Percentiles rank a stretch among this genome's conserved stretches.
These are phyloP conservation scores for Symbiotaphrina buchneri DNA, from an alignment of 495 filamentous ascomycete genomes.

Conservation along the genomic window DNA sequence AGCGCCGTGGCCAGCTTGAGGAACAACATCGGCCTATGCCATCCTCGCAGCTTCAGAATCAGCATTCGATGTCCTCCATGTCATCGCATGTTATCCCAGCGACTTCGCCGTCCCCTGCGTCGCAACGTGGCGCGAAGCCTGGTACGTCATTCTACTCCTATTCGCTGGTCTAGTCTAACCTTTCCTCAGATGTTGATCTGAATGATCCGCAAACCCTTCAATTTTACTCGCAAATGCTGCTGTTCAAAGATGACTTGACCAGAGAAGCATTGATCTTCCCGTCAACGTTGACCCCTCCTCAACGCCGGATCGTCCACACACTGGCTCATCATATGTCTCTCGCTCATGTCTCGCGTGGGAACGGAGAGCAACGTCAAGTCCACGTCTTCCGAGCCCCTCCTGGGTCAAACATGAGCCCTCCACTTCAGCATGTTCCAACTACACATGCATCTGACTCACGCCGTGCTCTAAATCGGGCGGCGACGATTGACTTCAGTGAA, in stretches of 20 bases:
- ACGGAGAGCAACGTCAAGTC: slow-evolving; percentile 65
- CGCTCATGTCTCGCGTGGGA: slow-evolving; percentile 70
- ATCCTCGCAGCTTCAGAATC: slow-evolving; percentile 43
- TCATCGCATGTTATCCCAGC: slow-evolving; percentile 39
- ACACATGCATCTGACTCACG: slow-evolving; percentile 47
- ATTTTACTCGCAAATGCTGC: slow-evolving; percentile 69
- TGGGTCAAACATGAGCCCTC: slow-evolving; percentile 39
- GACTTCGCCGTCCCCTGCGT: slow-evolving; percentile 51
- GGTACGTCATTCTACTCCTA: slow-evolving; percentile 24
- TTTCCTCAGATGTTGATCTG: slow-evolving; percentile 46
- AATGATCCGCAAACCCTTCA: slow-evolving; percentile 75
- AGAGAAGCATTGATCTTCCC: slow-evolving; percentile 75
- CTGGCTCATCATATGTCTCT: slow-evolving; percentile 89
- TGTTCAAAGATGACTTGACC: slow-evolving; percentile 60
- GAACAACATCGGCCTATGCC: slow-evolving; percentile 76
- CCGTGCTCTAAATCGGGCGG: slow-evolving; percentile 71
- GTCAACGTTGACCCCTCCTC: slow-evolving; percentile 49
- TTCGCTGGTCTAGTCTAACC: background rate
- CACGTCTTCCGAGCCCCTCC: slow-evolving; percentile 57
- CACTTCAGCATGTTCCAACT: slow-evolving; percentile 28
- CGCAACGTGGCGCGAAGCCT: slow-evolving; percentile 34
- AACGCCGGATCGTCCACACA: slow-evolving; percentile 79
- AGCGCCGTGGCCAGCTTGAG: slow-evolving; percentile 86
- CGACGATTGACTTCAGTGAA: slow-evolving; percentile 96
- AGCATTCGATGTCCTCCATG: slow-evolving; percentile 67